Conservation (phyloP, 208 protist species). For the Crithidia expoeki region DNA sequence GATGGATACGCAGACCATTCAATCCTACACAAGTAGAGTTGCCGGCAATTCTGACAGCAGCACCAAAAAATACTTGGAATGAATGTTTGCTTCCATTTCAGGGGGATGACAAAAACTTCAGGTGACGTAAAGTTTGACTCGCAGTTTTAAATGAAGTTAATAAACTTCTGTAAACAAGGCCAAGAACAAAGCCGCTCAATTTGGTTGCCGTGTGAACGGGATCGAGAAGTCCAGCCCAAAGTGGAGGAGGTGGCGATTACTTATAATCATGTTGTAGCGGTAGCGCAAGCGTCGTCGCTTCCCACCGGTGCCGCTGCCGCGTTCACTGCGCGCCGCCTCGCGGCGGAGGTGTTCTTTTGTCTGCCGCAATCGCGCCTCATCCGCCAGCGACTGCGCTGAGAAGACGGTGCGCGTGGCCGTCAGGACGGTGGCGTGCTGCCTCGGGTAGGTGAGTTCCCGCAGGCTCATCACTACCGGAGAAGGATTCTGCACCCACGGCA, state of each 20-base stretch:
- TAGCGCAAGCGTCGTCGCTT: conserved; percentile 20
- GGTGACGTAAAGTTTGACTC: no score
- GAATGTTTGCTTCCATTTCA: no score
- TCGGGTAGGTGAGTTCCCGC: conserved; percentile 59
- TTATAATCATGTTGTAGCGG: conserved; percentile 29
- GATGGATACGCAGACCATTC: no score
- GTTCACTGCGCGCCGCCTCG: conserved; percentile 32
- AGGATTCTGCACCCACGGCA: conserved; percentile 79
- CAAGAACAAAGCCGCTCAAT: no score
- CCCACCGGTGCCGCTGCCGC: conserved; percentile 10
- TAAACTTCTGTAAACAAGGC: no score
- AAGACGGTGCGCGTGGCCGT: conserved; percentile 51
- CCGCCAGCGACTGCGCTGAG: conserved; percentile 39
- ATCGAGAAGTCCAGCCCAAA: conserved; percentile 83
- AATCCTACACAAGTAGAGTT: no score
- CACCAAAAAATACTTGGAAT: no score
- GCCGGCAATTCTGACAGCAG: no score
- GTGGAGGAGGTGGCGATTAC: conserved; percentile 84
- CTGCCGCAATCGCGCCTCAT: conserved; percentile 41
- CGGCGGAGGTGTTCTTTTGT: conserved; percentile 25
- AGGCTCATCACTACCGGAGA: conserved; percentile 55
- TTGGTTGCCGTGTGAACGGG: conserved; percentile 49
- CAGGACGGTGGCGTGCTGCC: conserved; percentile 40
- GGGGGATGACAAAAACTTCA: no score
- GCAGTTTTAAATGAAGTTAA: no score